Conservation (phyloP, 2,329 filamentous ascomycete species). For the Microcera coccophila region DNA sequence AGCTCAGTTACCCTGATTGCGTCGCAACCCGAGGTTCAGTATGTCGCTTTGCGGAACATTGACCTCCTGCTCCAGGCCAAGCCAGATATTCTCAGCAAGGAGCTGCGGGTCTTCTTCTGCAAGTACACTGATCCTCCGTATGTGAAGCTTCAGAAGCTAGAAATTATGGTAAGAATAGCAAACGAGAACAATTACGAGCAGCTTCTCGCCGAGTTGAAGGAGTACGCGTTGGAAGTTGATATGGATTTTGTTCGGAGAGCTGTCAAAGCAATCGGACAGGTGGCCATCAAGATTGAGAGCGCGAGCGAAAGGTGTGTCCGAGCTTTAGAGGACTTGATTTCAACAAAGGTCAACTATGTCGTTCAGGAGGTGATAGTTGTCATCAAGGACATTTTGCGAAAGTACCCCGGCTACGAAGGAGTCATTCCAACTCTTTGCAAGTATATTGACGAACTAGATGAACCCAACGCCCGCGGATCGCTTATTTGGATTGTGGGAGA, state of each 20-base stretch:
- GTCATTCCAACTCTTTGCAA: conserved; percentile 96
- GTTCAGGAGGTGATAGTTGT: conserved; percentile 98
- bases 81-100: conserved; percentile 93
- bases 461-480: conserved; percentile 83
- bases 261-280: conserved; percentile 94
- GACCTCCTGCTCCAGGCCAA: conserved; percentile 93
- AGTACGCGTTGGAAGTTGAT: conserved; percentile 96
- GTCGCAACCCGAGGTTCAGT: conserved; percentile 94
- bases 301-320: conserved; percentile 96
- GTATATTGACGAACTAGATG: conserved; percentile 94
- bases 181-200: conserved; percentile 97
- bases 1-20: conserved; percentile 83
- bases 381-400: conserved; percentile 96
- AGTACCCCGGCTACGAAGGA: conserved; percentile 96
- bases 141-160: conserved; percentile 93
- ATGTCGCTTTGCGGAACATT: conserved; percentile 93
- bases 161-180: conserved; percentile 99
- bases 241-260: conserved; percentile 97
- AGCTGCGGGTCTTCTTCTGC: conserved; percentile 98
- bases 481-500: conserved; percentile 99
- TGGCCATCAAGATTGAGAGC: conserved; percentile 96
- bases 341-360: conserved; percentile 98
- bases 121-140: conserved; percentile 99
- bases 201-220: conserved; percentile 87
- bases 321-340: conserved; percentile 86